Evolutionary conservation across 495 filamentous ascomycete genomes (phyloP).

Genomic region (Gamarada debralockiae): DNA sequence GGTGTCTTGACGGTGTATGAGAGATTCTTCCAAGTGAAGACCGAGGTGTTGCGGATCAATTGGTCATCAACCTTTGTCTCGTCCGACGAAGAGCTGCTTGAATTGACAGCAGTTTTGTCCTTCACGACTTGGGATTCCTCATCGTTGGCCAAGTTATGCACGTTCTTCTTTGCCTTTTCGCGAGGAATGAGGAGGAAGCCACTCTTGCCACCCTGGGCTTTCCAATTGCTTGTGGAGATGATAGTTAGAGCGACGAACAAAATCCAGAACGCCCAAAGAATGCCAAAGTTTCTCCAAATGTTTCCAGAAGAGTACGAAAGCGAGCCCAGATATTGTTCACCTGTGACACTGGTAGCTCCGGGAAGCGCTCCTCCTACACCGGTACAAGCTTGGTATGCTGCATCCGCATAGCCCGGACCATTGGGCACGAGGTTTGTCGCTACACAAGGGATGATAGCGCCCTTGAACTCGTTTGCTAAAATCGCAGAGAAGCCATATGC

Average conservation of each 20-base stretch:
- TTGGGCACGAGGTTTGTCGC: conserved; percentile 50
- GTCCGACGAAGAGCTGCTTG: conserved; percentile 17
- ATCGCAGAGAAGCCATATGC: conserved; percentile 39
- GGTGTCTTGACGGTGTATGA: conserved; percentile 63
- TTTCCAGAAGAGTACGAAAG: conserved; percentile 57
- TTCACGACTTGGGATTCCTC: conserved; percentile 26
- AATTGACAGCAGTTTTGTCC: conserved; percentile 33
- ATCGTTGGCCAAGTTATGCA: conserved; percentile 17
- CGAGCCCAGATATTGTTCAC: conserved; percentile 63
- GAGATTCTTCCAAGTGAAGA: conserved; percentile 61
- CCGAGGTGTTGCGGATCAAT: conserved; percentile 44
- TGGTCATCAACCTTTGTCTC: conserved; percentile 34
- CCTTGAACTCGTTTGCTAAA: conserved; percentile 39
- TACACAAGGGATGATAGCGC: conserved; percentile 46
- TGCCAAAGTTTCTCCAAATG: conserved; percentile 80
- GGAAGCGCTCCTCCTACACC: conserved; percentile 49
- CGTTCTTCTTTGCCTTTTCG: conserved; percentile 29
- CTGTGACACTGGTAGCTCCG: conserved; percentile 51
- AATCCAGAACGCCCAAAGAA: conserved; percentile 62
- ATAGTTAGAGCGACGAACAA: conserved; percentile 53
- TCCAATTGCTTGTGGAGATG: conserved; percentile 42
- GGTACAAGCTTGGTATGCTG: conserved; percentile 57
- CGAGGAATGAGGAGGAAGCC: conserved; percentile 33
- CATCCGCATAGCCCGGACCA: conserved; percentile 48
- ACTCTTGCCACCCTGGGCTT: conserved; percentile 7